Evolutionary conservation across 2,329 filamentous ascomycete genomes (phyloP), one percentile per base, ranked within the genome.

Genomic region (Clonostachys rosea): DNA sequence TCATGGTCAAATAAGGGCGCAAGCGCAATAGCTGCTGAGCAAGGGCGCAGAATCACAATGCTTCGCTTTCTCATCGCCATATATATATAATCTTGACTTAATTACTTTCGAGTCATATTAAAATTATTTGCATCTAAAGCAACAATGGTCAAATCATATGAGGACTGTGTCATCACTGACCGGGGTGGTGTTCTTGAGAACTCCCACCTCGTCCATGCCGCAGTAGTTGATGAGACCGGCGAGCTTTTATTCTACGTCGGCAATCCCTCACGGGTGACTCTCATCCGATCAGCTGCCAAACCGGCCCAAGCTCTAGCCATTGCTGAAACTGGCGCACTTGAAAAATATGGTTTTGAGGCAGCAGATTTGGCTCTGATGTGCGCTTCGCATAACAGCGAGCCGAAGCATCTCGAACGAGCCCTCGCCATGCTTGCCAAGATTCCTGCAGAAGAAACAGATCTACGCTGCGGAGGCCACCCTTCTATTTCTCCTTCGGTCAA

Each of bases 311-410:
- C 71, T 1, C 59, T 75, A 6, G 69, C 70, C 5, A 61, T 75
- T 5, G 49, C 72, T 0, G 67, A 74, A 46, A 72, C 68, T 0
- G 69, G 68, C 0, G 65, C 55, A 2, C 55, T 67, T 18, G 63
- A 71, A 3, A 48, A 55, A 9, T 69, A 59, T 44, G 54, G 54
- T 2, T 65, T 74, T 20, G 58, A 68, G 16, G 61, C 67, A 3
- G 63, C 57, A 4, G 73, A 76, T 34, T 50, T 76, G 2, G 73
- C 70, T 1, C 55, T 76, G 2, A 69, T 72, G 60, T 74, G 73
- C 48, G 70, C 71, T 4, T 76, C 72, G 0, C 71, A 76, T 49
- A 75, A 53, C 50, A 67, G 66, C 45, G 71, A 76, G 51, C 60
- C 66, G 0, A 50, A 59, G 11, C 73, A 75, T 46, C 52, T 73